Conservation (phyloP, 2,329 filamentous ascomycete species). For the Venturia pyrina region DNA sequence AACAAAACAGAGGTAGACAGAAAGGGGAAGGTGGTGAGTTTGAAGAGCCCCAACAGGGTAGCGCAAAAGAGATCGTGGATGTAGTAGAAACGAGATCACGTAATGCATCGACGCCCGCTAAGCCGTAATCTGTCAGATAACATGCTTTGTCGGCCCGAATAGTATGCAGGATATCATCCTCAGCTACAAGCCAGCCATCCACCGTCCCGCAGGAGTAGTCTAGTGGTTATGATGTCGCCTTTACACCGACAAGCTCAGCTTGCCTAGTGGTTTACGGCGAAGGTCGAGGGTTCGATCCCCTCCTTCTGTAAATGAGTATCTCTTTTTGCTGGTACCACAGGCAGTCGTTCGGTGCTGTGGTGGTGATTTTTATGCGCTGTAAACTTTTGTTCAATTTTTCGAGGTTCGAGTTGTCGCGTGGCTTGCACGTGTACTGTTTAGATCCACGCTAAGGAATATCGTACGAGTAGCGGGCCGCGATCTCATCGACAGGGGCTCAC, state of each 20-base stretch:
- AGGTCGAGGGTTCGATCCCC: slow-evolving; percentile 12
- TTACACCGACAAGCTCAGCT: not conserved
- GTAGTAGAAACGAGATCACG: not conserved
- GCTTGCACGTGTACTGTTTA: not conserved
- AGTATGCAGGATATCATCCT: too few relatives aligned
- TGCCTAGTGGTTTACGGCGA: not conserved
- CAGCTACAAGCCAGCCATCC: too few relatives aligned
- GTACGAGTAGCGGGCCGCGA: not conserved
- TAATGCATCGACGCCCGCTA: not conserved
- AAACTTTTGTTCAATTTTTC: not conserved
- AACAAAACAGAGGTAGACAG: not conserved
- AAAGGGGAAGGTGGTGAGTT: not conserved
- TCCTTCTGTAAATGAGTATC: not conserved
- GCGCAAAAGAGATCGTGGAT: not conserved
- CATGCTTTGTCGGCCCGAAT: too few relatives aligned
- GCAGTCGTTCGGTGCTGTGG: too few relatives aligned
- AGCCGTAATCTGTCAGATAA: too few relatives aligned
- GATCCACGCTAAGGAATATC: not conserved
- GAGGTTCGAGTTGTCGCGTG: not conserved
- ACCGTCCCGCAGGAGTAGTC: slow-evolving; percentile 11
- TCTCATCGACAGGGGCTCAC: not conserved
- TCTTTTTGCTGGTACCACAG: too few relatives aligned
- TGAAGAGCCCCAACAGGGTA: not conserved
- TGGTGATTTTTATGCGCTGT: too few relatives aligned
- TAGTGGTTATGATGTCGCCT: slow-evolving; percentile 13